Conservation (phyloP, 768 basidiomycete genomes). For the Daedalea quercina region DNA sequence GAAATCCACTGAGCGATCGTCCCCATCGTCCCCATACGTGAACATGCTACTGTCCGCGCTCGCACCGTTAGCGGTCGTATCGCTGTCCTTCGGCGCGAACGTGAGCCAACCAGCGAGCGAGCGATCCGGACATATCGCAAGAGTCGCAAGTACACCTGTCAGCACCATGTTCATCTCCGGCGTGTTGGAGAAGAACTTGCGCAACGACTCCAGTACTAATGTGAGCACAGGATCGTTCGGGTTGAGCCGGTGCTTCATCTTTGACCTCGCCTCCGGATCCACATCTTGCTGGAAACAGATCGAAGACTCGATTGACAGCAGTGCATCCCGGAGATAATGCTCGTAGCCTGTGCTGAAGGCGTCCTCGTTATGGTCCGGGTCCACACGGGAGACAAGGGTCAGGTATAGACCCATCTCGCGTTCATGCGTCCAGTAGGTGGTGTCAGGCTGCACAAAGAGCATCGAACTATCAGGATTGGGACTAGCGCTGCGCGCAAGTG, state of each 20-base stretch:
- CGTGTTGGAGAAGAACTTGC: constrained; percentile 78
- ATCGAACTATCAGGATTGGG: constrained; percentile 2
- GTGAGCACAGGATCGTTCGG: constrained; percentile 73
- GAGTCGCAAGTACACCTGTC: constrained; percentile 71
- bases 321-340: constrained; percentile 74
- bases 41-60: constrained; percentile 14
- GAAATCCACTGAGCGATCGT: constrained; percentile 80
- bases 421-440: constrained; percentile 74
- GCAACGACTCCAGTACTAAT: constrained; percentile 59
- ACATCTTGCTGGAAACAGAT: constrained; percentile 44
- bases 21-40: constrained; percentile 45
- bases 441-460: constrained; percentile 54
- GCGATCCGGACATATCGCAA: constrained; percentile 82
- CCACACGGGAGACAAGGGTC: constrained; percentile 68
- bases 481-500: neutral
- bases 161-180: constrained; percentile 86
- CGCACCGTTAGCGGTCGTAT: constrained; percentile 7
- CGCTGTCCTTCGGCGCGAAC: constrained; percentile 44
- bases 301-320: constrained; percentile 60
- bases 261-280: constrained; percentile 32
- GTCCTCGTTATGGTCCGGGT: constrained; percentile 61
- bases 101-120: constrained; percentile 88
- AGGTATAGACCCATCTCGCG: constrained; percentile 81
- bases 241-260: constrained; percentile 68
- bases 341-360: constrained; percentile 83